Conservation (phyloP, 768 basidiomycete species). For the Tulasnella sp. region DNA sequence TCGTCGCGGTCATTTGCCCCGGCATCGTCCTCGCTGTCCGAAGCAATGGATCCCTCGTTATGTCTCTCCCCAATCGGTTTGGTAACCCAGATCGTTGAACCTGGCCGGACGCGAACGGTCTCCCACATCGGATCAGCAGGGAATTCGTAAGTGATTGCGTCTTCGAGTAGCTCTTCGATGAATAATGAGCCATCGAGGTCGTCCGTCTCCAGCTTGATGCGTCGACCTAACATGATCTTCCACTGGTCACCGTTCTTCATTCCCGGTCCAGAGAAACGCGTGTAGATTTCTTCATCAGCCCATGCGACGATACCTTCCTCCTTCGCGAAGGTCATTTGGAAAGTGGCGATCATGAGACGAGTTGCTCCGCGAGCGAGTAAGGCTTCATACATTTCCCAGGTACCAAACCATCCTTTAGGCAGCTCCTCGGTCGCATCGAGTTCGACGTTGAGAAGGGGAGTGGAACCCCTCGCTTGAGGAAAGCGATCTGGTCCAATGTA, state of each 20-base stretch:
- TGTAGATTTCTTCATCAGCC: not conserved
- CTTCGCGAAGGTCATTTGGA: not conserved
- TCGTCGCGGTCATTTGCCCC: not conserved
- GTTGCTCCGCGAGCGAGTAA: not conserved
- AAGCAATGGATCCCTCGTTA: not conserved
- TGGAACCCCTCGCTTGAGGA: not conserved
- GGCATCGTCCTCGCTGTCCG: not conserved
- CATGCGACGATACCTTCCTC: not conserved
- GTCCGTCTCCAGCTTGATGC: not conserved
- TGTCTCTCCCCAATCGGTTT: not conserved
- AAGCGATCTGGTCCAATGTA: not conserved
- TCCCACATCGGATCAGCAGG: not conserved
- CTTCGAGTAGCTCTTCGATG: constrained; percentile 6
- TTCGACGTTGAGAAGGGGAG: not conserved
- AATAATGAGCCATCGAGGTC: constrained; percentile 4
- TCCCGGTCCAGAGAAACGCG: not conserved
- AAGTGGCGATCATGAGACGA: not conserved
- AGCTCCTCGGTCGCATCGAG: not conserved
- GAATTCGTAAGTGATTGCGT: not conserved
- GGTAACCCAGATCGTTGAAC: not conserved
- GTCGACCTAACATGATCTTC: not conserved
- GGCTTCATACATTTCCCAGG: not conserved
- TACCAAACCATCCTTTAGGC: not conserved
- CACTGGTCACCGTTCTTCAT: not conserved
- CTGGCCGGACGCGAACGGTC: not conserved